Evolutionary conservation across 441 rosid genomes (phyloP), one percentile per base, ranked within the genome.

Genomic region (Bruguiera hainesii): DNA sequence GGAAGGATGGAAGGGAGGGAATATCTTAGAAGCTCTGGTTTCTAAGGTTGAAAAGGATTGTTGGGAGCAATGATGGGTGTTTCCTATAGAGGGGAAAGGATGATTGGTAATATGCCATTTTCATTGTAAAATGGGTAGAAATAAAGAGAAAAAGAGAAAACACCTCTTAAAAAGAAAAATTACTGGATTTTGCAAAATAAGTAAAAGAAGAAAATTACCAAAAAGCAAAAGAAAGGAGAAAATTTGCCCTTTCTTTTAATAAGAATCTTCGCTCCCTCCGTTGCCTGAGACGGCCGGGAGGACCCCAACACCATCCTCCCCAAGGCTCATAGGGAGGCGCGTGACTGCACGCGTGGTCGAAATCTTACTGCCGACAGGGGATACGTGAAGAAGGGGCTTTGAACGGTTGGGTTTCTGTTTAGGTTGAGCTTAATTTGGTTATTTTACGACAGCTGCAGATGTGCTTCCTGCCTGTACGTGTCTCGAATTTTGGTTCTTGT

Each of bases 51-150:
- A 89, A 83, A 86, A 83, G 83, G 89, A 87, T 85, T 81, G 91
- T 87, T 88, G 93, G 87, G 89, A 75, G 91, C 93, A 91, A 91
- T 94, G 84, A 94, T 91, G 93, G 80, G 86, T 94, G 95, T 83
- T 88, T 88, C 96, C 92, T 84, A 77, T 64, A 77, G 74, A 86
- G 98, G 85, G 94, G 96, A 83, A 82, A 81, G 84, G 85, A 89
- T 90, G 93, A 93, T 91, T 88, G 91, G 83, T 82, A 75, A 81
- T 83, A 76, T 78, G 76, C 80, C 78, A 76, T 71, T 85, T 84
- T 84, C 81, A 76, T 80, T 81, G 79, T 72, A 70, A 72, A 74
- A 80, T 75, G 76, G 80, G 78, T 76, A 70, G 77, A 80, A 78
- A 80, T 69, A 21, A 69, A 66, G 59, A 61, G 71, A 61, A 61